Evolutionary conservation across 2,329 filamentous ascomycete genomes (phyloP), one percentile per base, ranked within the genome.

Genomic region (Ascochyta pisi): DNA sequence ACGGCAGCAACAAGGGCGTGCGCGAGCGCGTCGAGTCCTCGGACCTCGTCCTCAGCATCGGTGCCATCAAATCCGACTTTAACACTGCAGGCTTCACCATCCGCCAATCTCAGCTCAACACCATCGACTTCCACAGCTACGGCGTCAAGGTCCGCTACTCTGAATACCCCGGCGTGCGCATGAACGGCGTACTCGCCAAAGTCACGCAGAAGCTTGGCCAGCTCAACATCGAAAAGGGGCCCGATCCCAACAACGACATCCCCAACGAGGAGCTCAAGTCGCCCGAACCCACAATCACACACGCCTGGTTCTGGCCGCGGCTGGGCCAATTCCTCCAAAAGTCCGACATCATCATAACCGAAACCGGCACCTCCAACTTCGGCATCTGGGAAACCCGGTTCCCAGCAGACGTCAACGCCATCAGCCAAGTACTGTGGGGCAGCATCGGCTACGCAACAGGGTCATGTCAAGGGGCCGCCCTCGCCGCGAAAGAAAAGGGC

Each of bases 361-460:
- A 96, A 74, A 96, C 92, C 2, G 92, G 92, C 35, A 96, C 92
- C 0, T 82, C 91, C 54, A 94, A 92, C 77, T 94, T 96, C 73
- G 92, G 92, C 52, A 90, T 95, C 67, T 92, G 90, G 86, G 90
- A 93, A 54, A 93, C 91, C 4, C 84, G 85, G 38, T 95, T 96
- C 78, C 92, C 92, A 0, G 73, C 80, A 3, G 83, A 84, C n/a
- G 89, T 93, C n/a, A 91, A 85, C 7, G 90, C 89, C 16, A 85
- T 96, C 67, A 92, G 86, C 48, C 91, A 95, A 71, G 88, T 91
- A 2, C 84, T 95, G 12, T 89, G 86, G 86, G 84, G 85, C 40
- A 85, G 81, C 40, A 89, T 89, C 62, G 87, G 87, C 0, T 89
- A 87, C 66, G 84, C 85, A 0, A 83, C 88, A 4, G 86, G 85